Conservation (phyloP, 176 grass and related monocot genomes). For the Melocanna baccifera region DNA sequence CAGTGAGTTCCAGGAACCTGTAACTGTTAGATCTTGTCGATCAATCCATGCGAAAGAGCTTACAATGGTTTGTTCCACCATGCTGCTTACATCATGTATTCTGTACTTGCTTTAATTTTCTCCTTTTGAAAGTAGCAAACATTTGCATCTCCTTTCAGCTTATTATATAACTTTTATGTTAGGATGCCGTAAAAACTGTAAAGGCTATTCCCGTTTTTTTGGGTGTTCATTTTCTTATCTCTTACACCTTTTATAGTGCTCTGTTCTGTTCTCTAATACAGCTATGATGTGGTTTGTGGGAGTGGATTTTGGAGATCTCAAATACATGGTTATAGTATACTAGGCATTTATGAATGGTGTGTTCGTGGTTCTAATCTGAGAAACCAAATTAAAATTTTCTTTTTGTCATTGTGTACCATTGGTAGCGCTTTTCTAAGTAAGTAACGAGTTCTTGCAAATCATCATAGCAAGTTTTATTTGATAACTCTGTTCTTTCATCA, state of each 20-base stretch:
- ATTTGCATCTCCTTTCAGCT: neutral
- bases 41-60: slow-evolving; percentile 88
- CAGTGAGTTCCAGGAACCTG: slow-evolving; percentile 83
- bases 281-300: neutral
- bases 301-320: neutral
- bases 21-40: slow-evolving; percentile 69
- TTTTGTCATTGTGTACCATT: neutral
- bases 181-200: neutral
- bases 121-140: slow-evolving; percentile 9
- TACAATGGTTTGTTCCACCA: slow-evolving; percentile 57
- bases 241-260: neutral
- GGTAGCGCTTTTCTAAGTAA: neutral
- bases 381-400: neutral
- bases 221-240: slow-evolving; percentile 3
- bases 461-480: neutral
- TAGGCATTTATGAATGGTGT: neutral
- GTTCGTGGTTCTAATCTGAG: neutral
- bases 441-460: neutral
- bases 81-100: slow-evolving; percentile 13
- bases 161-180: neutral
- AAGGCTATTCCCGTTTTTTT: neutral
- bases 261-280: neutral
- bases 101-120: neutral
- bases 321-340: neutral
- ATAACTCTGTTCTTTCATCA: neutral